phyloP scores from a whole-genome alignment of 192 early-diverging fungal genomes.

The Geranomyces variabilis region DNA sequence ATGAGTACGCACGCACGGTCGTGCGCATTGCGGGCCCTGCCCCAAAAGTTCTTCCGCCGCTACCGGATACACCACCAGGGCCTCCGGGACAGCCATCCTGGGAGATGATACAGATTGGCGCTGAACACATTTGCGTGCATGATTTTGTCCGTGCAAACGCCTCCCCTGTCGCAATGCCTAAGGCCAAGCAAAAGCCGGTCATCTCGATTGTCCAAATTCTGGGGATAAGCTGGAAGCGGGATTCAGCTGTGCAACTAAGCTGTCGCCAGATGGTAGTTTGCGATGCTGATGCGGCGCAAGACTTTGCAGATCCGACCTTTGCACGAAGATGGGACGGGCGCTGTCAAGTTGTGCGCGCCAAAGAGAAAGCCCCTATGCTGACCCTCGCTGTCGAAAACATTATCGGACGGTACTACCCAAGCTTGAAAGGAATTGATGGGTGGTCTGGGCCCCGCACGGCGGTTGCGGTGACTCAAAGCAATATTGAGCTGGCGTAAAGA shows the following conservation, averaged over 20 bases:
- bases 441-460: conserved; percentile 5
- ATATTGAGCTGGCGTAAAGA: no score
- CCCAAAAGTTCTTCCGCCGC: background rate
- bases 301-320: background rate
- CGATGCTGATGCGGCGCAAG: background rate
- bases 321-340: background rate
- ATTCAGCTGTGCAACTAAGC: background rate
- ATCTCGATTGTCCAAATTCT: background rate
- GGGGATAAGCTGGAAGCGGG: background rate
- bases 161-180: background rate
- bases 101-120: conserved; percentile 13
- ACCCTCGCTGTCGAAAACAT: conserved; percentile 1
- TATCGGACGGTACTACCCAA: conserved; percentile 8
- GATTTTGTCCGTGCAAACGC: conserved; percentile 6
- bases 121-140: background rate
- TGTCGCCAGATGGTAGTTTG: background rate
- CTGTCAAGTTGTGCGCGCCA: background rate
- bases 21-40: background rate
- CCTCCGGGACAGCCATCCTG: background rate
- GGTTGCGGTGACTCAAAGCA: background rate
- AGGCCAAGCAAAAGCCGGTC: background rate
- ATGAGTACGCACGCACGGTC: conserved; percentile 11
- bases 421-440: conserved; percentile 14
- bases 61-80: background rate
- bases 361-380: background rate